Percentiles rank a stretch among this genome's conserved stretches.
Conservation (phyloP, 2,329 filamentous ascomycete genomes). For the Colletotrichum sp. region DNA sequence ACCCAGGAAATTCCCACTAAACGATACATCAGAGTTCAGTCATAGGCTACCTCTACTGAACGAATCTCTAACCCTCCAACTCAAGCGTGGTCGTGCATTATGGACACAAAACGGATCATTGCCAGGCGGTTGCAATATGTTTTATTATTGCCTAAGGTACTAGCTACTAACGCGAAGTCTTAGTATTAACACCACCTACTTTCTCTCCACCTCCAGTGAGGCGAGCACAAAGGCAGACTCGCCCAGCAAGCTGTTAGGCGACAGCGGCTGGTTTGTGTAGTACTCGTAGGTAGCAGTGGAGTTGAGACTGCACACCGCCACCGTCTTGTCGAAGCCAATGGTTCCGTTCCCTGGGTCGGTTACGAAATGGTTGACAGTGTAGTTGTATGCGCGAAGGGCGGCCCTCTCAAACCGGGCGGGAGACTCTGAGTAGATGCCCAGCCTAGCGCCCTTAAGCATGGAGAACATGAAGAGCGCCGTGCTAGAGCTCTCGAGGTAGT, state of each 20-base stretch:
- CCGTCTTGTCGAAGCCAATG: constrained; percentile 39
- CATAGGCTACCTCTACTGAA: fast-evolving
- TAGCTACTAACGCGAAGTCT: neutral
- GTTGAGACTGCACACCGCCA: constrained; percentile 45
- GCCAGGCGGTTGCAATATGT: neutral
- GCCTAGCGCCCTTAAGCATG: constrained; percentile 6
- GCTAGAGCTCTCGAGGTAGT: constrained; percentile 24
- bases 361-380: constrained; percentile 11
- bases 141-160: neutral
- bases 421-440: neutral
- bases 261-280: constrained; percentile 38
- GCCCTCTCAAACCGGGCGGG: neutral
- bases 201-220: constrained; percentile 37
- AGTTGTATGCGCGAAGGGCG: constrained; percentile 17
- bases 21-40: neutral
- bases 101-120: no score
- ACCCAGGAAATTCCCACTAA: neutral
- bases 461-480: constrained; percentile 20
- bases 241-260: constrained; percentile 42
- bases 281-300: constrained; percentile 46
- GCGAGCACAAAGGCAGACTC: constrained; percentile 41
- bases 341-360: constrained; percentile 9
- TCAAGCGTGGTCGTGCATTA: no score
- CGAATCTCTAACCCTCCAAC: no score
- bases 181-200: neutral